A percentile compares a stretch with the other conserved stretches of the same genome.
These are phyloP conservation scores for Saturnispora zaruensis DNA, from an alignment of 805 yeast genomes.

Conservation along the genomic window DNA sequence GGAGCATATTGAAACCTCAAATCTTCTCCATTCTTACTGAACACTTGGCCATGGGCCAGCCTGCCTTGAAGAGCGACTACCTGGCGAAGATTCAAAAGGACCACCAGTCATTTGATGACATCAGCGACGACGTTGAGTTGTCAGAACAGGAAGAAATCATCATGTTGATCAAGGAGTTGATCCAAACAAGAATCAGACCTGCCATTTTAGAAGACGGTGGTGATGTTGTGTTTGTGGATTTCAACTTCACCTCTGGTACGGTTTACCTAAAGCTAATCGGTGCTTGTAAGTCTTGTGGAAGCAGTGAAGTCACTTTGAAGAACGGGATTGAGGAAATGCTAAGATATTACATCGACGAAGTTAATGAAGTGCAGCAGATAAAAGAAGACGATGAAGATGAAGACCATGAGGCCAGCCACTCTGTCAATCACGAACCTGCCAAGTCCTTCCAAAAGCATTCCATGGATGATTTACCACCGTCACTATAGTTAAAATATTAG, in stretches of 20 bases:
- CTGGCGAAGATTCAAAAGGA: slow-evolving; percentile 29
- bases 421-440: neutral
- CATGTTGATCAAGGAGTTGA: slow-evolving; percentile 82
- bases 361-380: slow-evolving; percentile 79
- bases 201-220: slow-evolving; percentile 99
- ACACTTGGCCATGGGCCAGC: slow-evolving; percentile 45
- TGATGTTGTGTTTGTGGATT: slow-evolving; percentile 81
- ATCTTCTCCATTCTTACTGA: slow-evolving; percentile 52
- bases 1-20: slow-evolving; percentile 61
- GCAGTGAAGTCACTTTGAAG: slow-evolving; percentile 85
- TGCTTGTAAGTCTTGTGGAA: slow-evolving; percentile 90
- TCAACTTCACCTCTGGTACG: slow-evolving; percentile 76
- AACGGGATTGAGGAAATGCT: slow-evolving; percentile 97
- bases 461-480: slow-evolving; percentile 29
- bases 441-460: slow-evolving; percentile 9
- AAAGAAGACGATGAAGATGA: slow-evolving; percentile 70
- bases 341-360: slow-evolving; percentile 94
- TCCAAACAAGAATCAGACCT: slow-evolving; percentile 92
- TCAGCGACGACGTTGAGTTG: slow-evolving; percentile 45
- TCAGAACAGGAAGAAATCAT: slow-evolving; percentile 51
- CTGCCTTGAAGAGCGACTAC: slow-evolving; percentile 40
- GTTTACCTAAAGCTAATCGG: slow-evolving; percentile 88
- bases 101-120: slow-evolving; percentile 31
- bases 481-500: slow-evolving; percentile 18
- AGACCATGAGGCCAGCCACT: slow-evolving; percentile 18